A percentile compares a stretch with the other conserved stretches of the same genome.
Conservation (phyloP, 2,329 filamentous ascomycete genomes). For the Ceratocystis smalleyi region DNA sequence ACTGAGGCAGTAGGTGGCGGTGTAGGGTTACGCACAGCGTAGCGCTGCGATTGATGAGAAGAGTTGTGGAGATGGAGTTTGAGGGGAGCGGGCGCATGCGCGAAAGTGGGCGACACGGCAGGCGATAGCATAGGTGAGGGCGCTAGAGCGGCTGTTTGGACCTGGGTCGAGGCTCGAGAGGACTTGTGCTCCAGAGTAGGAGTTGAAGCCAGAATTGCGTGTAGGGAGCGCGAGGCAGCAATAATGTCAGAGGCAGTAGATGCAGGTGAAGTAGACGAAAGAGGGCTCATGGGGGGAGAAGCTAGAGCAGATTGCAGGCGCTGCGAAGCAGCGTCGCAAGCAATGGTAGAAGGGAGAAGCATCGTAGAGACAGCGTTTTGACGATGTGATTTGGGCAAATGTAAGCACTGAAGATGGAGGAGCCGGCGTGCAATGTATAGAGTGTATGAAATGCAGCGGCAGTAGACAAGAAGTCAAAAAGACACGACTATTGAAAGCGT, state of each 20-base stretch:
- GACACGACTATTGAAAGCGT: slow-evolving; percentile 7
- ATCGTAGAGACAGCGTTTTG: slow-evolving; percentile 25
- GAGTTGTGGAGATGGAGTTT: slow-evolving; percentile 2
- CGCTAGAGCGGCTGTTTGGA: background rate
- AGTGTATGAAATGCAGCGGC: background rate
- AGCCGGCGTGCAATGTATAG: background rate
- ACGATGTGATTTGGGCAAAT: background rate
- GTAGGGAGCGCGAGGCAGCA: slow-evolving; percentile 44
- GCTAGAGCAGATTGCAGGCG: slow-evolving; percentile 35
- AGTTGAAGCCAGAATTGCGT: slow-evolving; percentile 38
- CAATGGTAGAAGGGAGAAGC: slow-evolving; percentile 43
- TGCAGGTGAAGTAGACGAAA: slow-evolving; percentile 18
- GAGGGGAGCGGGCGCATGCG: slow-evolving; percentile 4
- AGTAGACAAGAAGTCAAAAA: background rate
- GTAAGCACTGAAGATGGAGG: background rate
- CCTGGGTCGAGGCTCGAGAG: background rate
- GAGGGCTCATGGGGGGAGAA: slow-evolving; percentile 44
- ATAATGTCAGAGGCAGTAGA: slow-evolving; percentile 36
- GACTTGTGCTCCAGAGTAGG: slow-evolving; percentile 12
- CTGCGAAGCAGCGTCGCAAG: slow-evolving; percentile 40
- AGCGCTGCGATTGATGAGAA: slow-evolving; percentile 15
- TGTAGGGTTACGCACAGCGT: slow-evolving; percentile 25
- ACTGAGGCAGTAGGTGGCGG: slow-evolving; percentile 27
- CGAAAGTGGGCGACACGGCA: background rate
- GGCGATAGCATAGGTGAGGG: background rate